Percentiles rank a stretch among this genome's conserved stretches.
These are phyloP conservation scores for Phytophthora podocarpi DNA, from an alignment of 352 stramenopile species.

Conservation along the genomic window DNA sequence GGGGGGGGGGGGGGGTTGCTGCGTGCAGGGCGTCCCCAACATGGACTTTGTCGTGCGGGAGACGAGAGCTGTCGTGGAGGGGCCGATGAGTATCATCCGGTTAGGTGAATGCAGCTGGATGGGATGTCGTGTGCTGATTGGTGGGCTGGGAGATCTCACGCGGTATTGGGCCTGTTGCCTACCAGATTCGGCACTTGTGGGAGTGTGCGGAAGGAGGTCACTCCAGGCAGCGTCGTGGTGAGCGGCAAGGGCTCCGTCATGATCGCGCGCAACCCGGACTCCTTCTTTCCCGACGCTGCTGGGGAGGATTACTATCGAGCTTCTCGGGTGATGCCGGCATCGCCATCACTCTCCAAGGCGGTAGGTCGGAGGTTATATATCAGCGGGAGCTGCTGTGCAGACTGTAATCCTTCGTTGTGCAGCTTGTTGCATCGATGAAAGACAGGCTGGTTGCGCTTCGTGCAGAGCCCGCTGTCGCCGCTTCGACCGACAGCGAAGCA, in stretches of 20 bases:
- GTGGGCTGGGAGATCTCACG: neutral
- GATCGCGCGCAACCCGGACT: slow-evolving; percentile 53
- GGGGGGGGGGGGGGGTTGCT: too few relatives aligned
- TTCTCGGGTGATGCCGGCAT: slow-evolving; percentile 44
- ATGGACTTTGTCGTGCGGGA: slow-evolving; percentile 84
- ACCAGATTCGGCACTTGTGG: slow-evolving; percentile 66
- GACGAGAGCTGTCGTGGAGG: slow-evolving; percentile 49
- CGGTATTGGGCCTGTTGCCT: neutral
- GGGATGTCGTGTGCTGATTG: too few relatives aligned
- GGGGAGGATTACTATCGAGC: slow-evolving; percentile 36
- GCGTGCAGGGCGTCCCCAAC: slow-evolving; percentile 50
- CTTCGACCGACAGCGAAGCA: slow-evolving; percentile 18
- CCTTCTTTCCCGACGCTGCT: slow-evolving; percentile 43
- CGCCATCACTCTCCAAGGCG: slow-evolving; percentile 30
- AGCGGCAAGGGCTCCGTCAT: slow-evolving; percentile 51
- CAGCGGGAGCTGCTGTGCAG: too few relatives aligned
- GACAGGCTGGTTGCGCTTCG: slow-evolving; percentile 27
- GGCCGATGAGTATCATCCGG: slow-evolving; percentile 62
- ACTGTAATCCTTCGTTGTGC: neutral
- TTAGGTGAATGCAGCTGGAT: neutral
- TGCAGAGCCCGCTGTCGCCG: slow-evolving; percentile 11
- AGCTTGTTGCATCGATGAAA: slow-evolving; percentile 39
- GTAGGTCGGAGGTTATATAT: slow-evolving; percentile 14
- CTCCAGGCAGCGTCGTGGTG: slow-evolving; percentile 59
- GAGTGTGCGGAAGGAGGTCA: slow-evolving; percentile 38